Conservation (phyloP, 306 rosid species). For the Luffa aegyptiaca region DNA sequence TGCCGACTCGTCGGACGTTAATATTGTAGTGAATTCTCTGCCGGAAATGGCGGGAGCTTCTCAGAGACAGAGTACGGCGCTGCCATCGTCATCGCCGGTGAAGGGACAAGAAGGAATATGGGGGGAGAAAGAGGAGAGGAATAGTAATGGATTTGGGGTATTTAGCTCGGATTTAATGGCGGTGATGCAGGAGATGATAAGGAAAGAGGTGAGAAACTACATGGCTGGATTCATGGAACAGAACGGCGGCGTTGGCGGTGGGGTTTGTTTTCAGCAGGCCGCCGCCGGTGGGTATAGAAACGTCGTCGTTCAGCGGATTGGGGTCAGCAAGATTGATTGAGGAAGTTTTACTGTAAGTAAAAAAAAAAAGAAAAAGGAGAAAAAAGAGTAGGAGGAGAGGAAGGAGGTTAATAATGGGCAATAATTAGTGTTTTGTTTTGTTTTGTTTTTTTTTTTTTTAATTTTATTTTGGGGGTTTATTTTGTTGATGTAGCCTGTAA, state of each 20-base stretch:
- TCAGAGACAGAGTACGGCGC: neutral
- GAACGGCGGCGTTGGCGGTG: slow-evolving; percentile 13
- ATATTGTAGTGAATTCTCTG: slow-evolving; percentile 13
- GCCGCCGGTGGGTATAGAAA: neutral
- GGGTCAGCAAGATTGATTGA: neutral
- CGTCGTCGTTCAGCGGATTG: neutral
- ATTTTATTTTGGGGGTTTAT: too few relatives aligned
- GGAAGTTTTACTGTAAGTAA: neutral
- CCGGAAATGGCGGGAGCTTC: neutral
- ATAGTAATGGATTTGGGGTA: slow-evolving; percentile 10
- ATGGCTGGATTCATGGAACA: slow-evolving; percentile 55
- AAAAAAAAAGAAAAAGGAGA: too few relatives aligned
- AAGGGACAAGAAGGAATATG: neutral
- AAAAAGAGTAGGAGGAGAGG: neutral
- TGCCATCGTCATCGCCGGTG: neutral
- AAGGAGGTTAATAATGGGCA: neutral
- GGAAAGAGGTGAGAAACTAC: slow-evolving; percentile 73
- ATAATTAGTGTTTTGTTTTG: neutral
- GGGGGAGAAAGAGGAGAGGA: neutral
- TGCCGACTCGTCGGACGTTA: slow-evolving; percentile 42
- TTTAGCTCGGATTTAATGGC: slow-evolving; percentile 47
- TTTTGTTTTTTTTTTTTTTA: neutral
- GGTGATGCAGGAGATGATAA: slow-evolving; percentile 94
- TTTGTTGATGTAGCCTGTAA: neutral
- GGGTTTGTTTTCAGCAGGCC: slow-evolving; percentile 24